Percentiles rank a stretch among this genome's conserved stretches.
Conservation (phyloP, 495 filamentous ascomycete genomes). For the Tuber aestivum region DNA sequence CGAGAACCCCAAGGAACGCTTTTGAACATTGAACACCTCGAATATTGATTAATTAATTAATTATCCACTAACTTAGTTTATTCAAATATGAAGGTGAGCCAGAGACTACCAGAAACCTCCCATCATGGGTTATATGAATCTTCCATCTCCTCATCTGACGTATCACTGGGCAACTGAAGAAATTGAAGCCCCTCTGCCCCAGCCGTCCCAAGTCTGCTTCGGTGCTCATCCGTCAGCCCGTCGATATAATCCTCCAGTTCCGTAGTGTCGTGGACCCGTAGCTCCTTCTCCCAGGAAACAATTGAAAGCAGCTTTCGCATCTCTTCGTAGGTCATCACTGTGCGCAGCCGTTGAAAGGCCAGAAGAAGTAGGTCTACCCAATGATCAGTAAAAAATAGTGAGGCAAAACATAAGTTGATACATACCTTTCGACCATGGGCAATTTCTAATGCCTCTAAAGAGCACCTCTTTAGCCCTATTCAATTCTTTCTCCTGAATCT, state of each 20-base stretch:
- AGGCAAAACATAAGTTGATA: constrained; percentile 35
- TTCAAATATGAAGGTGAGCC: not conserved
- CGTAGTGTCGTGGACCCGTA: constrained; percentile 38
- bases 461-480: constrained; percentile 55
- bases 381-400: constrained; percentile 12
- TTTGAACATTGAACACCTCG: not conserved
- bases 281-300: constrained; percentile 38
- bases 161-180: constrained; percentile 28
- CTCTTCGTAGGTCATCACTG: constrained; percentile 27
- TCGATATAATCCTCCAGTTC: constrained; percentile 38
- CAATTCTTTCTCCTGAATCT: constrained; percentile 44
- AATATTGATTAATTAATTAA: not conserved
- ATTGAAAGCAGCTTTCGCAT: constrained; percentile 37
- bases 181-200: not conserved
- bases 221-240: constrained; percentile 12
- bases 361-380: constrained; percentile 32
- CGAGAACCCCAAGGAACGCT: not conserved
- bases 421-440: constrained; percentile 71
- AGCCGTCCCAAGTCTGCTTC: constrained; percentile 5
- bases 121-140: constrained; percentile 11
- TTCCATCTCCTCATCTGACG: constrained; percentile 30
- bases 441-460: constrained; percentile 62
- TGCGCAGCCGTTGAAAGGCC: constrained; percentile 28
- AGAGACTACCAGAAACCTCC: not conserved
- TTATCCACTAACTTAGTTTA: not conserved